A percentile compares a stretch with the other conserved stretches of the same genome.
These are phyloP conservation scores for Fonsecaea erecta DNA, from an alignment of 2,329 filamentous ascomycete genomes.

Conservation along the genomic window DNA sequence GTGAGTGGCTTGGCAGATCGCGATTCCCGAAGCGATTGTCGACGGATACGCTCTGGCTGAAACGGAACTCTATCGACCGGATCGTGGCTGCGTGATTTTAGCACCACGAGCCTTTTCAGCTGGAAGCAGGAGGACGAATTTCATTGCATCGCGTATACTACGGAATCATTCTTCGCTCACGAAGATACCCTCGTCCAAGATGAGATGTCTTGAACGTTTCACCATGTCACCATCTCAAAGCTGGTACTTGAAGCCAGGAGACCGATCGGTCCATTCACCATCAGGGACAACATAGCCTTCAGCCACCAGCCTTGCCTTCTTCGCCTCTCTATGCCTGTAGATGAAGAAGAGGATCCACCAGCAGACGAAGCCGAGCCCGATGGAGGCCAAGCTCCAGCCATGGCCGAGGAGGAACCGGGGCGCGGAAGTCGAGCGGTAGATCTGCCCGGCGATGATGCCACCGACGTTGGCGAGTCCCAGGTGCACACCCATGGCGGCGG, in stretches of 20 bases:
- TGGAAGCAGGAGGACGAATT: too few relatives aligned
- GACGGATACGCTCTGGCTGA: too few relatives aligned
- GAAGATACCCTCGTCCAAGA: background rate
- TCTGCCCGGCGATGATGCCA: conserved; percentile 53
- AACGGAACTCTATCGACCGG: too few relatives aligned
- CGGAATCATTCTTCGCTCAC: background rate
- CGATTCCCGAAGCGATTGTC: too few relatives aligned
- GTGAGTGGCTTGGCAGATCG: too few relatives aligned
- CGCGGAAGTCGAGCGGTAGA: conserved; percentile 17
- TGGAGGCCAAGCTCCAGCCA: conserved; percentile 19
- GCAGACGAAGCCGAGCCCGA: conserved; percentile 2
- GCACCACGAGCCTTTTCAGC: background rate
- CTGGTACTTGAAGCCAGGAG: conserved; percentile 21
- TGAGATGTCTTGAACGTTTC: background rate
- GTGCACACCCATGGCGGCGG: conserved; percentile 53
- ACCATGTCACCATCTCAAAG: background rate
- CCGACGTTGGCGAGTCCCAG: conserved; percentile 54
- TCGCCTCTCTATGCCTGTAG: conserved; percentile 15
- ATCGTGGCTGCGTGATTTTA: too few relatives aligned
- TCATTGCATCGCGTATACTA: too few relatives aligned
- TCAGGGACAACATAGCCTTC: conserved; percentile 5
- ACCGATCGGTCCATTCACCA: conserved; percentile 13
- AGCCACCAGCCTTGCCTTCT: conserved; percentile 11
- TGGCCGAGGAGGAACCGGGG: conserved; percentile 13
- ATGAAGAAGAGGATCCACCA: conserved; percentile 21